Conservation (phyloP, 2,329 filamentous ascomycete genomes). For the Colletotrichum sp. region DNA sequence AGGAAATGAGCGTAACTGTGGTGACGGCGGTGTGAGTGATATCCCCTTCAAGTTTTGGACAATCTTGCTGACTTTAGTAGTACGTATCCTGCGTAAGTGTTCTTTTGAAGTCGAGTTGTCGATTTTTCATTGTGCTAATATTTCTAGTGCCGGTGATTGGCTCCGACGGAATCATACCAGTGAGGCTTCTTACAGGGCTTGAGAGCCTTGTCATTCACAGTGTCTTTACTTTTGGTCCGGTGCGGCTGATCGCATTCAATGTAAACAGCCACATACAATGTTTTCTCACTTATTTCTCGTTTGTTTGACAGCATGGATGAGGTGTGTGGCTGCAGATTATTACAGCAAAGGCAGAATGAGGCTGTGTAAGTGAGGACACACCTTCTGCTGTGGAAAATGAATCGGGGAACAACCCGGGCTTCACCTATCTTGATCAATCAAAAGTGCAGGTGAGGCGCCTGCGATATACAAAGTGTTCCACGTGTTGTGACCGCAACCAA, state of each 20-base stretch:
- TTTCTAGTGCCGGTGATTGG: background rate
- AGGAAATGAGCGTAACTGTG: background rate
- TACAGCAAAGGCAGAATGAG: background rate
- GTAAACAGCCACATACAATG: accelerated
- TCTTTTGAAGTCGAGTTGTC: background rate
- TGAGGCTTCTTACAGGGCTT: background rate
- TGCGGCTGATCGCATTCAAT: background rate
- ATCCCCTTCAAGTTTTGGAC: background rate
- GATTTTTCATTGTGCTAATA: background rate
- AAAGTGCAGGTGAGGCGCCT: background rate
- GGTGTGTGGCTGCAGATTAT: background rate
- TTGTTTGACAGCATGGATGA: accelerated
- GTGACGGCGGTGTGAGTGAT: background rate
- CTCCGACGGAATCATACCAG: background rate
- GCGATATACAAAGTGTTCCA: background rate
- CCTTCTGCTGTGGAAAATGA: background rate
- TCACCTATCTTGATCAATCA: background rate
- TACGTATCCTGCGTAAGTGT: background rate
- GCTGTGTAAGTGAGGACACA: background rate
- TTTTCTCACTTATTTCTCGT: accelerated
- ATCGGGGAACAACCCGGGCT: background rate
- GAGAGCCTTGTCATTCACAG: background rate
- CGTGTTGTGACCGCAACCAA: background rate
- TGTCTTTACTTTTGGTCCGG: too few species aligned
- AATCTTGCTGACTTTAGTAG: background rate